Base-by-base conservation (phyloP, 2,329 filamentous ascomycete species). In the Akanthomyces muscarius region DNA sequence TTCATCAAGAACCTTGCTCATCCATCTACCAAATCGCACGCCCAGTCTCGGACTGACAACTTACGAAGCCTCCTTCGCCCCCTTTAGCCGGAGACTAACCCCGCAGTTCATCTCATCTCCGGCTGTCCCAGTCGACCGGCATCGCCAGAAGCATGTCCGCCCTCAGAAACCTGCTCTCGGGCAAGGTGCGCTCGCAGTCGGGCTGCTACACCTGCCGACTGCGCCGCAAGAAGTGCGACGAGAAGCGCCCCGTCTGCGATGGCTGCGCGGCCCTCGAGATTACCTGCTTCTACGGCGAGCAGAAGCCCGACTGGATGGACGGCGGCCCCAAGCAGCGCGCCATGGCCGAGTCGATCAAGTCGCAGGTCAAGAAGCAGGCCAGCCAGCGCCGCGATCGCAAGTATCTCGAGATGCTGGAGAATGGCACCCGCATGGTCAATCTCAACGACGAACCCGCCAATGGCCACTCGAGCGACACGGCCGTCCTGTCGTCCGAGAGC, bases 171-270 rank as follows among this genome's bases (percentile, higher is more conserved):
- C 66, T 69, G 57, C 65, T 71, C 61, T 61, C 68, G 41, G 52
- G 64, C 56, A 76, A 73, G 63, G 67, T 75, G 33, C 75, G 79
- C 47, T 79, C 76, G 64, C 76, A 76, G 56, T 77, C 76, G 8
- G 83, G 83, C 64, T 87, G 84, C 69, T 86, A 83, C 83, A 87
- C 83, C 2, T 87, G 85, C 68, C 80, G 84, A 25, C 76, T 86
- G 13, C 80, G 85, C 23, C 82, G 82, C 67, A 88, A 87, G 69
- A 86, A 86, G 68, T 88, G 85, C 68, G 83, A 86, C 65, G 82
- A 85, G 69, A 74, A 68, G 28, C 78, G 76, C 2, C 83, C 84
- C 13, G 69, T 78, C 11, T 88, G 85, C 71, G 74, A 78, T 6
- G 74, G 70, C 42, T 88, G 85, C 72, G 70, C 72, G 16, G 70